Evolutionary conservation across 768 basidiomycete genomes (phyloP).

Genomic region (Termitomyces sp.): DNA sequence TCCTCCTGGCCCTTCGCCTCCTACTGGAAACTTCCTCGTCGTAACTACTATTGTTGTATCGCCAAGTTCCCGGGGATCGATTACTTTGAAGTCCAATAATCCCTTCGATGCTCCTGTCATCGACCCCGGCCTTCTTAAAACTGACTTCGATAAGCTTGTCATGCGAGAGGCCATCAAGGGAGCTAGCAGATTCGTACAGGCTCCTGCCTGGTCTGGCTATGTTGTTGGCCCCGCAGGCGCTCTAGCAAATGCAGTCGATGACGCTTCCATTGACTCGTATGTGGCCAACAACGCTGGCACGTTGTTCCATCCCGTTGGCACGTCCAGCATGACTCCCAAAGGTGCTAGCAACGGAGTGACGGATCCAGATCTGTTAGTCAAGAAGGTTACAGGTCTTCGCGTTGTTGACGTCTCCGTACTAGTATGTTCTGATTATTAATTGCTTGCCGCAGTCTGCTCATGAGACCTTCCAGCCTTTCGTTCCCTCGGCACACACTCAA

Average conservation of each 20-base stretch:
- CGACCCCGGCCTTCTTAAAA: conserved; percentile 42
- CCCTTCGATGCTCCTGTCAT: conserved; percentile 44
- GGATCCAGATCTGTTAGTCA: conserved; percentile 31
- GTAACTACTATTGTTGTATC: conserved; percentile 16
- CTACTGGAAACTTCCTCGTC: conserved; percentile 15
- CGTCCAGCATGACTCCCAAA: conserved; percentile 26
- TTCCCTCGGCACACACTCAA: conserved; percentile 18
- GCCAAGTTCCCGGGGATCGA: conserved; percentile 21
- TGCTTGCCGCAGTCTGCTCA: not conserved
- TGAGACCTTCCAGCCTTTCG: conserved; percentile 13
- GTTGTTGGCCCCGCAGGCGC: conserved; percentile 12
- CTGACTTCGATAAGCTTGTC: conserved; percentile 23
- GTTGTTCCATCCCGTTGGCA: conserved; percentile 25
- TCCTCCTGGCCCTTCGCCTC: conserved; percentile 10
- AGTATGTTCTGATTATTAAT: conserved; percentile 17
- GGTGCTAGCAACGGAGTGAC: conserved; percentile 27
- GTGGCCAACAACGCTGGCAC: conserved; percentile 18
- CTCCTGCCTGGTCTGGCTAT: conserved; percentile 22
- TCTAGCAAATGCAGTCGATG: conserved; percentile 10
- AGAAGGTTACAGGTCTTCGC: conserved; percentile 28
- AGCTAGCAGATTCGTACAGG: conserved; percentile 14
- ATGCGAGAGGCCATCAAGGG: conserved; percentile 24
- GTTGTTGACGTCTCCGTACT: conserved; percentile 35
- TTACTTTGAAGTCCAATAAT: conserved; percentile 34
- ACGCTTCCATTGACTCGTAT: conserved; percentile 24